Conservation (phyloP, 129 eudicot genomes). For the Helichrysum umbraculigerum region DNA sequence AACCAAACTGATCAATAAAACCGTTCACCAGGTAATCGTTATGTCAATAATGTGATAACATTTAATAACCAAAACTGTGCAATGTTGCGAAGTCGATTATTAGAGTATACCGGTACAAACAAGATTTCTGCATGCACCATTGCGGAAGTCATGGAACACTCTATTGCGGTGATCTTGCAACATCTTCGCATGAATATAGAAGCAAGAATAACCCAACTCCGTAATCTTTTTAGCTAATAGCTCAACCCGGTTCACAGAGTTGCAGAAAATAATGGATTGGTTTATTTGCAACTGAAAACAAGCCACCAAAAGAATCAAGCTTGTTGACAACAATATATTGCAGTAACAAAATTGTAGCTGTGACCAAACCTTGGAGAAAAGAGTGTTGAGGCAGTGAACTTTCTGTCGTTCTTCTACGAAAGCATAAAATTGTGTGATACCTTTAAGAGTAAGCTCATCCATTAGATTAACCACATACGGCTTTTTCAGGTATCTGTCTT, state of each 20-base stretch:
- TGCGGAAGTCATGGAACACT: slow-evolving; percentile 79
- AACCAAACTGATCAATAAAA: slow-evolving; percentile 15
- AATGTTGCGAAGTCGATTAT: slow-evolving; percentile 1
- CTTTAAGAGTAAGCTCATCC: slow-evolving; percentile 85
- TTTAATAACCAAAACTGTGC: not conserved
- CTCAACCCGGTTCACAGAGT: slow-evolving; percentile 84
- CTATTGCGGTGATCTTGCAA: slow-evolving; percentile 74
- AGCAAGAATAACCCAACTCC: slow-evolving; percentile 76
- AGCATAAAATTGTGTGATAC: slow-evolving; percentile 72
- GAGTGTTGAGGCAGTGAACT: slow-evolving; percentile 78
- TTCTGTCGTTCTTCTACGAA: slow-evolving; percentile 86
- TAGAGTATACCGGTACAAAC: slow-evolving; percentile 71
- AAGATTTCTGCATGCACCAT: slow-evolving; percentile 85
- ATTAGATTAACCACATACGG: slow-evolving; percentile 73
- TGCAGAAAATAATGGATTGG: slow-evolving; percentile 84
- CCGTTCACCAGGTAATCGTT: not conserved
- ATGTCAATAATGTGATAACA: slow-evolving; percentile 1
- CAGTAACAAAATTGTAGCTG: slow-evolving; percentile 7
- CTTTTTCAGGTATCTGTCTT: slow-evolving; percentile 58
- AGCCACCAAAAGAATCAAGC: slow-evolving; percentile 26
- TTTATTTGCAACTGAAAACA: slow-evolving; percentile 72
- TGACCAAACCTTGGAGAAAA: slow-evolving; percentile 69
- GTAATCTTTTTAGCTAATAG: slow-evolving; percentile 74
- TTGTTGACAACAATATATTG: slow-evolving; percentile 5
- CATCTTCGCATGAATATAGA: slow-evolving; percentile 81